phyloP scores from a whole-genome alignment of 768 basidiomycete genomes.

The Mycena epipterygia region DNA sequence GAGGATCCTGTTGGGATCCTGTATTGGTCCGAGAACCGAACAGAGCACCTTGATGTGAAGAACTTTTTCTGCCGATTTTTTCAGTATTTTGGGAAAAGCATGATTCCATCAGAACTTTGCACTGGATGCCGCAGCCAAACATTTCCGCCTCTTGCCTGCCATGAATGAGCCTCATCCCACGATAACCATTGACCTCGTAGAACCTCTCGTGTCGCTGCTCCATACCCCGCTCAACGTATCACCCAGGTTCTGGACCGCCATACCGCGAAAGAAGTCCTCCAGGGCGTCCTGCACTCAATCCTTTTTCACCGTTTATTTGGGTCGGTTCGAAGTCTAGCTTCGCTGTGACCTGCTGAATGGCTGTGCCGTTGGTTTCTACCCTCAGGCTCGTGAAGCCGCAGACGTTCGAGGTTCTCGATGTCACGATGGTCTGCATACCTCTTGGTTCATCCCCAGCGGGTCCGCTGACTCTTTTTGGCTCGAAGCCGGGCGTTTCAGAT shows the following conservation, averaged over 20 bases:
- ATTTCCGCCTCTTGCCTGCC: neutral
- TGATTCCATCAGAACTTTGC: no score
- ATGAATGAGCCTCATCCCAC: constrained; percentile 30
- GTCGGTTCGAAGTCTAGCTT: no score
- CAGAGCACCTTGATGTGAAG: no score
- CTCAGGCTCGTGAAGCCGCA: constrained; percentile 82
- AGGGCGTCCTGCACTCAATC: constrained; percentile 83
- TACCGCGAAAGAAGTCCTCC: constrained; percentile 80
- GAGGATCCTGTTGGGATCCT: no score
- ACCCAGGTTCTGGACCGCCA: constrained; percentile 78
- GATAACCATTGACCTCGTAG: constrained; percentile 32
- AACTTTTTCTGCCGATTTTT: no score
- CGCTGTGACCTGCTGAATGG: no score
- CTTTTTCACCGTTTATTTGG: constrained; percentile 89
- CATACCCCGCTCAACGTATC: neutral
- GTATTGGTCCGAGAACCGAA: no score
- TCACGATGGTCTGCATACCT: constrained; percentile 77
- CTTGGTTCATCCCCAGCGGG: no score
- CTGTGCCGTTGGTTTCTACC: no score
- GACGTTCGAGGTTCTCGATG: constrained; percentile 84
- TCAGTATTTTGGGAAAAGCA: no score
- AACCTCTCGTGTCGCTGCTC: neutral
- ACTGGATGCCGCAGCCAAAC: no score
- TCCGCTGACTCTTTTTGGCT: neutral
- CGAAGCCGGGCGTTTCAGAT: constrained; percentile 89